Base-by-base conservation (phyloP, 2,329 filamentous ascomycete species). In the Monosporascus cannonballus region DNA sequence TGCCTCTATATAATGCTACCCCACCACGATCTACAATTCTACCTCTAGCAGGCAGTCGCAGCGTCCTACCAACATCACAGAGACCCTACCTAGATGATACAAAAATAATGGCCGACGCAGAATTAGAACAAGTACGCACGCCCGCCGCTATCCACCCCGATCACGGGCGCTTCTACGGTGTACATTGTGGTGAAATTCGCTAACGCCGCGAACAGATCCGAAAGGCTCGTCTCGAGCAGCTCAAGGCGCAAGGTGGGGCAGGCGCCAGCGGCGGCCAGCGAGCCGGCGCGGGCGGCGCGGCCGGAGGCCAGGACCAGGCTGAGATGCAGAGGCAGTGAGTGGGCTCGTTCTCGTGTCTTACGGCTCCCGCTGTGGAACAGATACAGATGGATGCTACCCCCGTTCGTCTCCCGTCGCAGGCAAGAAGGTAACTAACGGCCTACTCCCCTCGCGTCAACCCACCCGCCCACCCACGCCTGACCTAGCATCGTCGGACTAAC, bases 151-250 rank as follows among this genome's bases (percentile, higher is more conserved):
- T 34, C 9, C 11, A 34, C 5, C 30, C 9, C 30, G 3, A 14
- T 14, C 30, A 34, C 5, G 30, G 14, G 11, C 30, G 30, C 30
- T 14, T 34, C 9, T 34, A 5, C 30, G 11, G 4, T 5, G 30
- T 34, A 14, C 30, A 9, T 34, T 5, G 11, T 34, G 4, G 11
- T 34, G 30, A 5, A 4, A 34, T 34, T 34, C 30, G 30, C 30
- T 34, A 34, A 34, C 14, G 30, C 30, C 30, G 30, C 30, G 37
- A 30, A 42, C 34, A 96, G 87, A 96, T 97, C 68, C 81, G 93
- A 69, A 88, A 90, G 71, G 93, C 93, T 65, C 90, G 94, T 57
- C 85, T 96, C 51, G 89, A 93, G 72, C 92, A 99, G 76, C 86
- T 97, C 61, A 94, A 95, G 72, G 81, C 91, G 63, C 77, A 88